Evolutionary conservation across 176 grass and related monocot species (phyloP).

Genomic region (Aegilops tauschii): DNA sequence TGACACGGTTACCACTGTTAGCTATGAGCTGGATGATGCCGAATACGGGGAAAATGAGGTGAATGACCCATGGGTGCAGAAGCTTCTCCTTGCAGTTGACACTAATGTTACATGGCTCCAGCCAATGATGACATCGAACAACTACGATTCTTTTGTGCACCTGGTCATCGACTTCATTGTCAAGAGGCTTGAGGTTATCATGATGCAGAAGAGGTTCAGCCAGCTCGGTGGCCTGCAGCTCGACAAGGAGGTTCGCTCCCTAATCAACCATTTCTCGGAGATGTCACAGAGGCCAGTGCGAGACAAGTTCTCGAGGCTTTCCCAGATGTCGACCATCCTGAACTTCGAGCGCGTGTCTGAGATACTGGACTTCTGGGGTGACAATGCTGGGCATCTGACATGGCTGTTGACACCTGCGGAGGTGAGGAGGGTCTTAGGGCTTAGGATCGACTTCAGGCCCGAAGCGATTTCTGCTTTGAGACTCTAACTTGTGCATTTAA

Average conservation of each 20-base stretch:
- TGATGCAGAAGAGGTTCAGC: slow-evolving; percentile 98
- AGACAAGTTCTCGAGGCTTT: slow-evolving; percentile 90
- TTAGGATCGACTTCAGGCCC: slow-evolving; percentile 83
- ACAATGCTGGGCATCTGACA: slow-evolving; percentile 91
- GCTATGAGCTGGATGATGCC: slow-evolving; percentile 80
- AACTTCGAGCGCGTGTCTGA: slow-evolving; percentile 92
- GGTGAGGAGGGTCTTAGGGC: slow-evolving; percentile 81
- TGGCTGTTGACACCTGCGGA: slow-evolving; percentile 92
- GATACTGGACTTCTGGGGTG: slow-evolving; percentile 97
- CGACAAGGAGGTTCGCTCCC: slow-evolving; percentile 77
- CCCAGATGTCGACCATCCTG: slow-evolving; percentile 88
- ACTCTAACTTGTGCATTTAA: slow-evolving; percentile 47
- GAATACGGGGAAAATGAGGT: slow-evolving; percentile 92
- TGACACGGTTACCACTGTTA: slow-evolving; percentile 77
- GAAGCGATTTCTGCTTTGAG: slow-evolving; percentile 92
- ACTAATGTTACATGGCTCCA: slow-evolving; percentile 80
- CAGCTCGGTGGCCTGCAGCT: slow-evolving; percentile 91
- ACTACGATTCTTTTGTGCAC: slow-evolving; percentile 86
- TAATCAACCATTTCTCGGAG: slow-evolving; percentile 95
- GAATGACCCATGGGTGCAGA: slow-evolving; percentile 92
- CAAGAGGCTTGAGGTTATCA: slow-evolving; percentile 95
- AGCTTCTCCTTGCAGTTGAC: slow-evolving; percentile 78
- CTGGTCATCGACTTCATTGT: slow-evolving; percentile 87
- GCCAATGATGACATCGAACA: slow-evolving; percentile 77
- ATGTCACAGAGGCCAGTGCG: slow-evolving; percentile 87